A percentile compares a stretch with the other conserved stretches of the same genome.
phyloP scores from a whole-genome alignment of 164 flowering plant species.

The Pachysandra terminalis region DNA sequence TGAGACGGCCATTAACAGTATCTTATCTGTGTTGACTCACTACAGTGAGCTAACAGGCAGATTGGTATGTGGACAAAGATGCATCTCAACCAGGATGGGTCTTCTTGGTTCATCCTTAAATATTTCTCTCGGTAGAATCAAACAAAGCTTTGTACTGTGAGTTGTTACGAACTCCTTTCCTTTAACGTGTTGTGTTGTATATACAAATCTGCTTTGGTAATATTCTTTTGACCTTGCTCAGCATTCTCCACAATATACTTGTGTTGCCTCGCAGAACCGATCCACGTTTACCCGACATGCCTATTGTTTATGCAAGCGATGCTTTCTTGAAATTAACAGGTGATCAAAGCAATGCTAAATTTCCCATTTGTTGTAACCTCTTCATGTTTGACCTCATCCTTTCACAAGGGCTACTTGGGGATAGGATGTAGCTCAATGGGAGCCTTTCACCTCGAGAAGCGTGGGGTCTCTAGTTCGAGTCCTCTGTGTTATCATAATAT shows the following conservation, averaged over 20 bases:
- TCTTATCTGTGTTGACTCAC: slow-evolving; percentile 65
- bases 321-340: slow-evolving; percentile 83
- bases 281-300: slow-evolving; percentile 72
- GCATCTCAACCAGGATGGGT: slow-evolving; percentile 33
- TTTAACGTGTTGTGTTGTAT: slow-evolving; percentile 14
- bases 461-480: too few species aligned
- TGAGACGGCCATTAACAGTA: slow-evolving; percentile 37
- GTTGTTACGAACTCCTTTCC: slow-evolving; percentile 49
- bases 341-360: slow-evolving; percentile 9
- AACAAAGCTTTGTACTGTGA: slow-evolving; percentile 99
- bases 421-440: too few species aligned
- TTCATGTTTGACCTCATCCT: not conserved
- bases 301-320: slow-evolving; percentile 91
- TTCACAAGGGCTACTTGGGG: not conserved
- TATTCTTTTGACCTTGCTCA: slow-evolving; percentile 12
- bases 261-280: slow-evolving; percentile 55
- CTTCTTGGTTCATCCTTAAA: slow-evolving; percentile 56
- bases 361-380: not conserved
- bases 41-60: slow-evolving; percentile 69
- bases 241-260: slow-evolving; percentile 10
- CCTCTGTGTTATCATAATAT: too few species aligned
- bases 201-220: not conserved
- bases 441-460: too few species aligned
- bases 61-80: slow-evolving; percentile 60
- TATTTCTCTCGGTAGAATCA: slow-evolving; percentile 97